Percentiles rank a stretch among this genome's conserved stretches.
Conservation (phyloP, 164 flowering plant genomes). For the Tinospora cordifolia region DNA sequence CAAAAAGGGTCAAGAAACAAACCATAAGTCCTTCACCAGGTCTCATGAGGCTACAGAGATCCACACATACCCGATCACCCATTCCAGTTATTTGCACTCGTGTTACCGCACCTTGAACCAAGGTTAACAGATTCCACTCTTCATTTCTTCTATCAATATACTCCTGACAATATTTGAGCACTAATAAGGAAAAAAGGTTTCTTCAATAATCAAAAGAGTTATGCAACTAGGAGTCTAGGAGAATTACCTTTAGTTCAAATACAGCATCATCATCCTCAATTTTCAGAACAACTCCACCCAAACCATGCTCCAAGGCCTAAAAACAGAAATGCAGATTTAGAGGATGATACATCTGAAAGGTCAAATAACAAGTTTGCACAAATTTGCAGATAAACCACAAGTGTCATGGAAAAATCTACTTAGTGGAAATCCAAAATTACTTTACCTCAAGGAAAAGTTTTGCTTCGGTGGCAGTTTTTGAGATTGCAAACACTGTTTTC, state of each 20-base stretch:
- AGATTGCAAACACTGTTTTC: conserved; percentile 68
- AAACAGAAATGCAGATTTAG: not conserved
- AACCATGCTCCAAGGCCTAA: conserved; percentile 78
- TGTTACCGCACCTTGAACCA: conserved; percentile 56
- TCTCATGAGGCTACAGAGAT: conserved; percentile 82
- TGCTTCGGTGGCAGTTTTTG: conserved; percentile 59
- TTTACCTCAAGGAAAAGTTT: conserved; percentile 71
- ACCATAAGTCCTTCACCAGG: conserved; percentile 98
- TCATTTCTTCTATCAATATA: conserved; percentile 74
- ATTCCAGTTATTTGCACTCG: conserved; percentile 56
- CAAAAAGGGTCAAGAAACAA: conserved; percentile 16
- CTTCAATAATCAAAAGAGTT: conserved; percentile 9
- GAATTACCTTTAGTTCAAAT: conserved; percentile 62
- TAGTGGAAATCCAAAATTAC: not conserved
- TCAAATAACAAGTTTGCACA: not conserved
- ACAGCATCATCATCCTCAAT: conserved; percentile 53
- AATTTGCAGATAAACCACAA: not conserved
- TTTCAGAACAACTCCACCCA: conserved; percentile 80
- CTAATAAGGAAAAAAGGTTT: conserved; percentile 9
- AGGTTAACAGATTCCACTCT: conserved; percentile 34
- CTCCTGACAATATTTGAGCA: conserved; percentile 40
- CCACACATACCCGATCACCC: conserved; percentile 96
- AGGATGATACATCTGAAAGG: not conserved
- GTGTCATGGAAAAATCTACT: not conserved
- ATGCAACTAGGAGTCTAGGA: not conserved